phyloP scores from a whole-genome alignment of 2,329 filamentous ascomycete species.

The Cryphonectria japonica region DNA sequence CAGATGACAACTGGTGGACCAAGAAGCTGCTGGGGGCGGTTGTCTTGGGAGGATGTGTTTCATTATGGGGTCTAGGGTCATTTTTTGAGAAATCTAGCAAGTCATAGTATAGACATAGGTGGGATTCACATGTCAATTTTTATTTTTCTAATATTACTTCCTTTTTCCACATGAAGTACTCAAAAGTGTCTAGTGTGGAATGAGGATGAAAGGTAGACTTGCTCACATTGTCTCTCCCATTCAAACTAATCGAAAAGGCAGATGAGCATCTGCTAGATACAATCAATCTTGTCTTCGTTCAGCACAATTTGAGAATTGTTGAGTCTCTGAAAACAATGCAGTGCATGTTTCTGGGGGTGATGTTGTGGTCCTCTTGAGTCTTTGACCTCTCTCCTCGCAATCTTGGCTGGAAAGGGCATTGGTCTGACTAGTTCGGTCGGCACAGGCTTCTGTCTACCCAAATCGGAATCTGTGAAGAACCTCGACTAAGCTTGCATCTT shows the following conservation, averaged over 20 bases:
- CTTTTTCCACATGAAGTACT: background rate
- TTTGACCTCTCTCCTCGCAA: background rate
- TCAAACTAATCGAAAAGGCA: no score
- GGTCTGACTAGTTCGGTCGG: background rate
- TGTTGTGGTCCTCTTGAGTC: background rate
- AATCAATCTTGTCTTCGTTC: no score
- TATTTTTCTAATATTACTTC: background rate
- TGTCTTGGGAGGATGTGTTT: slow-evolving; percentile 63
- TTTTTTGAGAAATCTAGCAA: slow-evolving; percentile 47
- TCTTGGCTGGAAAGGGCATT: background rate
- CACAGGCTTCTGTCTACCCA: background rate
- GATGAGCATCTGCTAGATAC: background rate
- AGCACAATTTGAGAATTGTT: background rate
- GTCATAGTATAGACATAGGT: background rate
- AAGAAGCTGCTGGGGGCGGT: slow-evolving; percentile 67
- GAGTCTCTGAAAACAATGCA: background rate
- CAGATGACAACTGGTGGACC: slow-evolving; percentile 68
- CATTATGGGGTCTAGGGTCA: slow-evolving; percentile 62
- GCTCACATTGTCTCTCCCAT: no score
- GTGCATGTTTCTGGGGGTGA: no score
- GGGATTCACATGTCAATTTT: background rate
- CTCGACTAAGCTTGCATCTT: slow-evolving; percentile 16
- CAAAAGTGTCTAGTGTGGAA: no score
- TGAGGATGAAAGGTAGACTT: no score
- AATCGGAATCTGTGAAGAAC: background rate